Conservation (phyloP, 306 rosid species). For the Benincasa hispida region DNA sequence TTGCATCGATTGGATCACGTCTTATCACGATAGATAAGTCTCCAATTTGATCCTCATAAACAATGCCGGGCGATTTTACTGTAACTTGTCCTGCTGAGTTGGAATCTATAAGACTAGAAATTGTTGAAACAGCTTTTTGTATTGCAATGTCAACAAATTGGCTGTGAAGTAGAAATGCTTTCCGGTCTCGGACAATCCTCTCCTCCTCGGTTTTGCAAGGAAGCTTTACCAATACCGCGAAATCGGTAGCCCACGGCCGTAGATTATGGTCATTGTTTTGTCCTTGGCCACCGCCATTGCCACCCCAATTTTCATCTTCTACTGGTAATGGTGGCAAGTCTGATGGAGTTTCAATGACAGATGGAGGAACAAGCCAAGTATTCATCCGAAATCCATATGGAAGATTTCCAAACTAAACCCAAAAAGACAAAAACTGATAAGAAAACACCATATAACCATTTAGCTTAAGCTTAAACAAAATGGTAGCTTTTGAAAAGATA, state of each 20-base stretch:
- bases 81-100: conserved; percentile 13
- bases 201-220: conserved; percentile 97
- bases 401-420: conserved; percentile 79
- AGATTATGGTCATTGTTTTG: conserved; percentile 43
- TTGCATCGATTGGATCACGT: conserved; percentile 26
- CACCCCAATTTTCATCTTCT: conserved; percentile 95
- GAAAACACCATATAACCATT: neutral
- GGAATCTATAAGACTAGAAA: conserved; percentile 33
- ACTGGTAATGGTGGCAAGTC: conserved; percentile 46
- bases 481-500: neutral
- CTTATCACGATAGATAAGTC: conserved; percentile 53
- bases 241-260: conserved; percentile 77
- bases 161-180: conserved; percentile 82
- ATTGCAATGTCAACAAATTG: conserved; percentile 69
- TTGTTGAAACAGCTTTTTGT: conserved; percentile 62
- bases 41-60: conserved; percentile 38
- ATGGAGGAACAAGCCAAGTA: conserved; percentile 94
- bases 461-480: neutral
- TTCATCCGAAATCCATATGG: conserved; percentile 91
- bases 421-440: neutral
- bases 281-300: conserved; percentile 80
- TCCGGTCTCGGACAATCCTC: conserved; percentile 78
- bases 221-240: conserved; percentile 48
- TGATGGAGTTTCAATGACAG: conserved; percentile 50
- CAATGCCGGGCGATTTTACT: conserved; percentile 18